phyloP scores from a whole-genome alignment of 176 grass and related monocot species.

The Hsuehochloa calcarea region DNA sequence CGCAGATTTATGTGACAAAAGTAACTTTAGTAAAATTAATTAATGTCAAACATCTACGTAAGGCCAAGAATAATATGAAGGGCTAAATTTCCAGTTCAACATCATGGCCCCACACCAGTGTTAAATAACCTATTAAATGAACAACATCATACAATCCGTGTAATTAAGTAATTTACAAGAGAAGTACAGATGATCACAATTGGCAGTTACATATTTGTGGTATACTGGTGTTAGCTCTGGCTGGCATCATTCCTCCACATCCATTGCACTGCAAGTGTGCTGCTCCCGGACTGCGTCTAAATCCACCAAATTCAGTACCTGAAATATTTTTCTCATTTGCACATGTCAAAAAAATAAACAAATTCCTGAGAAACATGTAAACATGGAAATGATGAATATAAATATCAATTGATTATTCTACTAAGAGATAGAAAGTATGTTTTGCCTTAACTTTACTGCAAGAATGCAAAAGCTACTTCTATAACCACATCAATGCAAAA shows the following conservation, averaged over 20 bases:
- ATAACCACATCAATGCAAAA: not conserved
- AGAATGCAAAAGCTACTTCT: not conserved
- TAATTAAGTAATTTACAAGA: not conserved
- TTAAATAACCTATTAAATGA: slow-evolving; percentile 12
- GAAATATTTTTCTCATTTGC: slow-evolving; percentile 35
- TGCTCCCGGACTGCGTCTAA: slow-evolving; percentile 67
- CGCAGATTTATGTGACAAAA: slow-evolving; percentile 7
- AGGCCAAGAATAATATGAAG: slow-evolving; percentile 6
- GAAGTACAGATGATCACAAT: slow-evolving; percentile 19
- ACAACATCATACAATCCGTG: not conserved
- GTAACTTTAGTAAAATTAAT: not conserved
- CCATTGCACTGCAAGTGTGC: slow-evolving; percentile 73
- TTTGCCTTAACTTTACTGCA: not conserved
- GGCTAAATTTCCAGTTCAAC: not conserved
- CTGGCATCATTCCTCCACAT: slow-evolving; percentile 77
- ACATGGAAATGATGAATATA: slow-evolving; percentile 1
- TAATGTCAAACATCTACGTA: slow-evolving; percentile 3
- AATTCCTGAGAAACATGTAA: not conserved
- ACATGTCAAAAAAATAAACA: slow-evolving; percentile 4
- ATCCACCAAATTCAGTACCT: slow-evolving; percentile 83
- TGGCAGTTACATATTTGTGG: slow-evolving; percentile 67
- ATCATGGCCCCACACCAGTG: not conserved
- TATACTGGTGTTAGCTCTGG: slow-evolving; percentile 59
- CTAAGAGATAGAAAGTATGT: not conserved
- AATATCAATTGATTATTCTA: not conserved